Evolutionary conservation across 345 rosid genomes (phyloP).

Genomic region (Corchorus capsularis): DNA sequence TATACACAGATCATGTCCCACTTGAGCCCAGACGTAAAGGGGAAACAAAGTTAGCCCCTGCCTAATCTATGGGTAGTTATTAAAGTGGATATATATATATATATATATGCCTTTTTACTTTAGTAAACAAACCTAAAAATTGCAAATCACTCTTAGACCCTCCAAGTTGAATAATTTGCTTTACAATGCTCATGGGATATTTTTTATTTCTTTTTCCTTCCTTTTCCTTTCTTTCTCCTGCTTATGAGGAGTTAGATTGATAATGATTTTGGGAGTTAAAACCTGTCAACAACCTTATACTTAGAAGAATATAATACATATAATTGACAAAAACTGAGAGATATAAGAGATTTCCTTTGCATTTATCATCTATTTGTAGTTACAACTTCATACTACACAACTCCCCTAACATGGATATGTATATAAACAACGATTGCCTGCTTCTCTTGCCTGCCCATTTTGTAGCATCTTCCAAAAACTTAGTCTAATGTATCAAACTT

Average conservation of each 20-base stretch:
- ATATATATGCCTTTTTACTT: slow-evolving; percentile 13
- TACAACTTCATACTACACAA: slow-evolving; percentile 14
- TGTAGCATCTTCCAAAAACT: slow-evolving; percentile 31
- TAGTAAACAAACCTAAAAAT: not conserved
- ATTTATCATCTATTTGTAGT: slow-evolving; percentile 13
- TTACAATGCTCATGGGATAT: not conserved
- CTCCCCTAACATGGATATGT: slow-evolving; percentile 22
- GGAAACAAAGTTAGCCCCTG: not conserved
- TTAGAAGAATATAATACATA: not conserved
- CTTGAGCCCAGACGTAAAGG: not conserved
- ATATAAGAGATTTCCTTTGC: slow-evolving; percentile 1
- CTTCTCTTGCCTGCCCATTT: slow-evolving; percentile 19
- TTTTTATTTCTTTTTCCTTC: not conserved
- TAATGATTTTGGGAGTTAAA: not conserved
- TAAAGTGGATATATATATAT: no score
- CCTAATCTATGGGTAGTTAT: not conserved
- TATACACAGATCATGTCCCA: not conserved
- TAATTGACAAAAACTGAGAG: not conserved
- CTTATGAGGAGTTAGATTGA: not conserved
- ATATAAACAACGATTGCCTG: slow-evolving; percentile 11
- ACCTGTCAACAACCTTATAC: not conserved
- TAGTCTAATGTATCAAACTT: not conserved
- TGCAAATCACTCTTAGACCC: slow-evolving; percentile 6
- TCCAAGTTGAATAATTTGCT: not conserved
- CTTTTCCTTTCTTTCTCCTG: no score